Evolutionary conservation across 1,284 basidiomycete genomes (phyloP).

Genomic region (Sphaerobolus stellatus): DNA sequence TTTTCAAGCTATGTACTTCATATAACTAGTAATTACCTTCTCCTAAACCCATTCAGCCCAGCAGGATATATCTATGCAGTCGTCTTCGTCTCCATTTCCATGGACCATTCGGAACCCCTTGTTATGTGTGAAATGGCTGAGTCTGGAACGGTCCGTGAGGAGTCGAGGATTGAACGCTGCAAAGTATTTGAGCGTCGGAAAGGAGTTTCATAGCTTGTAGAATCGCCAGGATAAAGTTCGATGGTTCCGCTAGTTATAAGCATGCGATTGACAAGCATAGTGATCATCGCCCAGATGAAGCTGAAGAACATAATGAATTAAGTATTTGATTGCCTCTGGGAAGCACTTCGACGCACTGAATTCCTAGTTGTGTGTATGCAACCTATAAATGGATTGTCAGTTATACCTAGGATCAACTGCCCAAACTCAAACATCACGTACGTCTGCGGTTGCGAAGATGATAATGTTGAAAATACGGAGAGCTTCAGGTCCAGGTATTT

Average conservation of each 20-base stretch:
- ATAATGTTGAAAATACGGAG: constrained; percentile 9
- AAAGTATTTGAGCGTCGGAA: no score
- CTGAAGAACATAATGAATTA: not conserved
- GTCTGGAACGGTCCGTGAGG: no score
- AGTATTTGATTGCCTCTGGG: not conserved
- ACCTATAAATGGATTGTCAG: not conserved
- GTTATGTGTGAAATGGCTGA: no score
- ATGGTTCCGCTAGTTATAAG: constrained; percentile 2
- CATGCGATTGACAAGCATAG: constrained; percentile 6
- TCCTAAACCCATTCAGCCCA: no score
- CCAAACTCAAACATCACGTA: not conserved
- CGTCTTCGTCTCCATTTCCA: no score
- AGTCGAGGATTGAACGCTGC: no score
- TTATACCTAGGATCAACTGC: not conserved
- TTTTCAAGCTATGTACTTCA: no score
- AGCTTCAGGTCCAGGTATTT: not conserved
- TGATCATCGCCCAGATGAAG: constrained; percentile 11
- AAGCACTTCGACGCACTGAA: not conserved
- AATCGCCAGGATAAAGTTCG: constrained; percentile 4
- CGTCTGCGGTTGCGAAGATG: not conserved
- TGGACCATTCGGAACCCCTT: no score
- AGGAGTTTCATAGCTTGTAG: no score
- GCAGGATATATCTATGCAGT: no score
- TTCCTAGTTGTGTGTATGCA: not conserved
- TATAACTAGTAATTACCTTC: no score